phyloP scores from a whole-genome alignment of 1,284 basidiomycete genomes.

The Marasmius tenuissimus region DNA sequence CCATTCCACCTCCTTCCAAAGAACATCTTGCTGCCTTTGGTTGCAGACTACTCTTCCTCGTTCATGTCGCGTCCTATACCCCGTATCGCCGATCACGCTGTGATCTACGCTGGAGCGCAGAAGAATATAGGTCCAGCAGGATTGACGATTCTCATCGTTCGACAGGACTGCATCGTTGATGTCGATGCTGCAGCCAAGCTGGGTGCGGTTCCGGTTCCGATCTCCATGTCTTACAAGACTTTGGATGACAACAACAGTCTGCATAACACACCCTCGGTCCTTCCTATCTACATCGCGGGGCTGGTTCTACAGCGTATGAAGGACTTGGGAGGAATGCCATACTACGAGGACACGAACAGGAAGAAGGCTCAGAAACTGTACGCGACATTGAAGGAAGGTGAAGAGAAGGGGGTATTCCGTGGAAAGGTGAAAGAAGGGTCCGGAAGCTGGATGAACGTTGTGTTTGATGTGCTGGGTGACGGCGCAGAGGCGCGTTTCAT shows the following conservation, averaged over 20 bases:
- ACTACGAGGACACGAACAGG: slow-evolving; percentile 68
- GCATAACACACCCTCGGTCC: slow-evolving; percentile 95
- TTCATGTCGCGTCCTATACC: slow-evolving; percentile 97
- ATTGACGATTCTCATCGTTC: slow-evolving; percentile 90
- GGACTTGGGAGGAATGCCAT: slow-evolving; percentile 68
- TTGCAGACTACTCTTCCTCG: slow-evolving; percentile 95
- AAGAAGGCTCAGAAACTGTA: slow-evolving; percentile 80
- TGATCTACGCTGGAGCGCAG: slow-evolving; percentile 98
- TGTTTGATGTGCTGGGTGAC: slow-evolving; percentile 75
- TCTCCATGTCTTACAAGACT: slow-evolving; percentile 85
- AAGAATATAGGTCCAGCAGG: slow-evolving; percentile 98
- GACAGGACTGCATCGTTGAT: slow-evolving; percentile 89
- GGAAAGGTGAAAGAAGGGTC: slow-evolving; percentile 71
- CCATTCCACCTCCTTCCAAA: slow-evolving; percentile 79
- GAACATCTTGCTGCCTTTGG: slow-evolving; percentile 71
- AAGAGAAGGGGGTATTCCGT: slow-evolving; percentile 65
- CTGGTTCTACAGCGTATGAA: slow-evolving; percentile 81
- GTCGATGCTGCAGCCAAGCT: slow-evolving; percentile 78
- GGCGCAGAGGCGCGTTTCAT: slow-evolving; percentile 75
- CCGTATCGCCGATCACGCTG: slow-evolving; percentile 82
- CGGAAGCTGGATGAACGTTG: slow-evolving; percentile 92
- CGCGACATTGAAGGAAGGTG: slow-evolving; percentile 67
- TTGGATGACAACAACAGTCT: slow-evolving; percentile 80
- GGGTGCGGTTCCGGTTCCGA: slow-evolving; percentile 76
- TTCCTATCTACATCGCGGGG: slow-evolving; percentile 90